Evolutionary conservation across 257 asterid genomes (phyloP).

Genomic region (Solanum bulbocastanum): DNA sequence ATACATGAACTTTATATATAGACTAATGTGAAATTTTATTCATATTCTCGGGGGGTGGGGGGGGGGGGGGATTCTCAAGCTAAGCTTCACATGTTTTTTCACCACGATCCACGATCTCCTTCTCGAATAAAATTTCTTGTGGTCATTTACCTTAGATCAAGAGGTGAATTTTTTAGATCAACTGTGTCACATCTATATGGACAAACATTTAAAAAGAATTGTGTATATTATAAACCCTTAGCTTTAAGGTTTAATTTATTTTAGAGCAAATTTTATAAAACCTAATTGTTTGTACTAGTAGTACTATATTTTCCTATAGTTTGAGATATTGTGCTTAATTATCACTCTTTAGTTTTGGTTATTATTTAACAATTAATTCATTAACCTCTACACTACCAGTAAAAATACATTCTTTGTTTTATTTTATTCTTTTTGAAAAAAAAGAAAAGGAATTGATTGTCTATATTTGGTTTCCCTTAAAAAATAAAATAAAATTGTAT

Average conservation of each 20-base stretch:
- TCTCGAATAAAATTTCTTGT: not conserved
- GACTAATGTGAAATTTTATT: not conserved
- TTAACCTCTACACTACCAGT: not conserved
- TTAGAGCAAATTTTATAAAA: not conserved
- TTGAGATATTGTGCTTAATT: not conserved
- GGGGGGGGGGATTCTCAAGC: accelerated
- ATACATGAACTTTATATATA: too few relatives aligned
- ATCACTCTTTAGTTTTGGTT: not conserved
- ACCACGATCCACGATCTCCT: not conserved
- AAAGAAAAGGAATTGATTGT: not conserved
- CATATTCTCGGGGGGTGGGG: accelerated
- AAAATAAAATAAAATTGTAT: too few relatives aligned
- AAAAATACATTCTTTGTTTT: too few relatives aligned
- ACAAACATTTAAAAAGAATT: not conserved
- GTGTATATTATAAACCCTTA: not conserved
- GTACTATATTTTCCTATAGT: too few relatives aligned
- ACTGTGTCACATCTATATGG: not conserved
- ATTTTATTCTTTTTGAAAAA: not conserved
- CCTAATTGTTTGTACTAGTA: not conserved
- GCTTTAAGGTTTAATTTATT: not conserved
- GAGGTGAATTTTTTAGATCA: not conserved
- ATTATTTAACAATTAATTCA: not conserved
- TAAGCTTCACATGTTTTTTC: not conserved
- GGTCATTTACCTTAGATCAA: not conserved
- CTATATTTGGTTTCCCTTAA: not conserved